Evolutionary conservation across 371 early-diverging fungal species (phyloP).

Genomic region (Circinella umbellata): DNA sequence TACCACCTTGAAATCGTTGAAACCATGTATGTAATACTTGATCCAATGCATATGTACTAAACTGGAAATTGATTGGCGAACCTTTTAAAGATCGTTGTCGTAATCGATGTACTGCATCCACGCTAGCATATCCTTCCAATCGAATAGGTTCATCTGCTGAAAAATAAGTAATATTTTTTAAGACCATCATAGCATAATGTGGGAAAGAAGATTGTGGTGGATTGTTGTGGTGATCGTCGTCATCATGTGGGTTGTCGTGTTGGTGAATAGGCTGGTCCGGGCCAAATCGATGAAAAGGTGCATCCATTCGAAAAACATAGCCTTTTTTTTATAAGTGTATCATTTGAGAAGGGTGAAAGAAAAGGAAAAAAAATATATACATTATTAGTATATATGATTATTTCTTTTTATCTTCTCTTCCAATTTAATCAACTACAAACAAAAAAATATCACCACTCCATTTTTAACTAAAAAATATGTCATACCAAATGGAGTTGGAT

Average conservation of each 20-base stretch:
- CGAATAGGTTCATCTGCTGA: neutral
- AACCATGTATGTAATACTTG: neutral
- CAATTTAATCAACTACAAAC: too few relatives aligned
- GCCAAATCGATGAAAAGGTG: constrained; percentile 1
- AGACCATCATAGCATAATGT: neutral
- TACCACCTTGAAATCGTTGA: neutral
- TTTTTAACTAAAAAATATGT: neutral
- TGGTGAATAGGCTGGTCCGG: constrained; percentile 4
- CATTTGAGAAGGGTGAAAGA: neutral
- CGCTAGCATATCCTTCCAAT: neutral
- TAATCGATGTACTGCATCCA: neutral
- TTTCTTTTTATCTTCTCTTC: too few relatives aligned
- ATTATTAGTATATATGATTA: too few relatives aligned
- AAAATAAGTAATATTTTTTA: neutral
- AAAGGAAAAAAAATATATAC: too few relatives aligned
- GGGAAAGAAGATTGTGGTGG: neutral
- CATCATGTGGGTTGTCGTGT: neutral
- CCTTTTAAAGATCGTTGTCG: neutral
- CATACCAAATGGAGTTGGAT: constrained; percentile 7
- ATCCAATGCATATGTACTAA: neutral
- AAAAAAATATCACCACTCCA: too few relatives aligned
- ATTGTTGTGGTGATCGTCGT: neutral
- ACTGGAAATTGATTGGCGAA: neutral
- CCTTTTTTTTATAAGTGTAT: neutral
- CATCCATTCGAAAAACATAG: neutral